phyloP scores from a whole-genome alignment of 2,329 filamentous ascomycete species.

The Hypoxylon sp. region DNA sequence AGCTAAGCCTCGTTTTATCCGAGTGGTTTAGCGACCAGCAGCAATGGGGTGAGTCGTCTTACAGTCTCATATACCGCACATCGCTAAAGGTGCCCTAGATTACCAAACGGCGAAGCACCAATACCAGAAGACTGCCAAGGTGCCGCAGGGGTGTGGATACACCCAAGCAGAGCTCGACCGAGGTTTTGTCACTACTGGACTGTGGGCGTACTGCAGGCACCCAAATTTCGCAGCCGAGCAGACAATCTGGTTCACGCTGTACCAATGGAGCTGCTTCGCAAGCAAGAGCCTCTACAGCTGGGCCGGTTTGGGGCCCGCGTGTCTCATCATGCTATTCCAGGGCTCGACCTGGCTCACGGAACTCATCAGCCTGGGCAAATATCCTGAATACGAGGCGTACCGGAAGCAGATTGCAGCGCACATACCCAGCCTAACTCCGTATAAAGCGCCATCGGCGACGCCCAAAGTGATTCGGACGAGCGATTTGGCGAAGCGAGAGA shows the following conservation, averaged over 20 bases:
- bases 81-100: slow-evolving; percentile 52
- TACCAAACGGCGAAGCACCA: slow-evolving; percentile 82
- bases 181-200: slow-evolving; percentile 83
- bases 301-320: slow-evolving; percentile 73
- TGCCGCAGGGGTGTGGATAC: slow-evolving; percentile 69
- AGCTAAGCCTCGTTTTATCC: slow-evolving; percentile 61
- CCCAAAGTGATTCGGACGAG: slow-evolving; percentile 61
- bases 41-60: slow-evolving; percentile 74
- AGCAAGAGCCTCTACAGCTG: slow-evolving; percentile 79
- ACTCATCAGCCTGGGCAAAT: slow-evolving; percentile 79
- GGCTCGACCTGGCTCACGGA: slow-evolving; percentile 90
- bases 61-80: not conserved
- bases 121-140: slow-evolving; percentile 76
- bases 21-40: slow-evolving; percentile 91
- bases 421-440: slow-evolving; percentile 67
- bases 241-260: slow-evolving; percentile 84
- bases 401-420: slow-evolving; percentile 85
- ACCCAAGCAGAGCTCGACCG: slow-evolving; percentile 81
- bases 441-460: slow-evolving; percentile 49
- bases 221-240: slow-evolving; percentile 97
- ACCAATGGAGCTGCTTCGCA: slow-evolving; percentile 84
- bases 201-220: slow-evolving; percentile 90
- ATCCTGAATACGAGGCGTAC: slow-evolving; percentile 86
- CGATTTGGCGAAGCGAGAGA: slow-evolving; percentile 57
- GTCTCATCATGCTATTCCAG: slow-evolving; percentile 84